Conservation (phyloP, 202 grass and related monocot genomes). For the Schoenoplectus triqueter region DNA sequence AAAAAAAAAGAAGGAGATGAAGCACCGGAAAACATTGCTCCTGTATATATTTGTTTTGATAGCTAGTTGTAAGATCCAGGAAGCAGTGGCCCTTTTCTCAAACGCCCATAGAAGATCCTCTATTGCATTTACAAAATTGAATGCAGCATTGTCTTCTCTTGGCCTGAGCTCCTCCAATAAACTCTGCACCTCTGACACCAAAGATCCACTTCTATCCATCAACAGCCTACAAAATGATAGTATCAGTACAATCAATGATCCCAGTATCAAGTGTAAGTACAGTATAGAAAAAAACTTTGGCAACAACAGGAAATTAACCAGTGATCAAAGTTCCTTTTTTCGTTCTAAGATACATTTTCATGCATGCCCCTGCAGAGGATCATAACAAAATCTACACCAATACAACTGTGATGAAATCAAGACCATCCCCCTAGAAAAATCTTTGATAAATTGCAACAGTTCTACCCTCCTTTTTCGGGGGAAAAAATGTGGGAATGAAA, state of each 20-base stretch:
- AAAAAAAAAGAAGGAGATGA: conserved; percentile 16
- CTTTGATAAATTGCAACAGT: not conserved
- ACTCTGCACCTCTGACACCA: conserved; percentile 56
- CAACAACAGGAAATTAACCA: not conserved
- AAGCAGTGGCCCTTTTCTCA: conserved; percentile 81
- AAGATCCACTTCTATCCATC: conserved; percentile 53
- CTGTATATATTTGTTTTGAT: conserved; percentile 70
- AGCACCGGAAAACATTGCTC: conserved; percentile 78
- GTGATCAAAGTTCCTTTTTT: conserved; percentile 12
- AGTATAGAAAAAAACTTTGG: not conserved
- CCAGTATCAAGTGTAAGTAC: conserved; percentile 25
- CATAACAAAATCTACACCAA: not conserved
- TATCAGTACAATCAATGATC: conserved; percentile 37
- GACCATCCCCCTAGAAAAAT: not conserved
- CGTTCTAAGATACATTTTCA: conserved; percentile 18
- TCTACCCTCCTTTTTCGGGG: not conserved
- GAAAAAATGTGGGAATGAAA: not conserved
- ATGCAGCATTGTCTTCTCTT: conserved; percentile 67
- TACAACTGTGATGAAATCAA: not conserved
- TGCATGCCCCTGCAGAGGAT: conserved; percentile 16
- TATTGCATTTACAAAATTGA: conserved; percentile 97
- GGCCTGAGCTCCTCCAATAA: conserved; percentile 57
- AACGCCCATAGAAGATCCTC: conserved; percentile 91
- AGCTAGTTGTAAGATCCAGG: conserved; percentile 87
- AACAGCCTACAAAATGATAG: conserved; percentile 63